A percentile compares a stretch with the other conserved stretches of the same genome.
Evolutionary conservation across 805 yeast species (phyloP).

Genomic region (Metschnikowia continentalis): DNA sequence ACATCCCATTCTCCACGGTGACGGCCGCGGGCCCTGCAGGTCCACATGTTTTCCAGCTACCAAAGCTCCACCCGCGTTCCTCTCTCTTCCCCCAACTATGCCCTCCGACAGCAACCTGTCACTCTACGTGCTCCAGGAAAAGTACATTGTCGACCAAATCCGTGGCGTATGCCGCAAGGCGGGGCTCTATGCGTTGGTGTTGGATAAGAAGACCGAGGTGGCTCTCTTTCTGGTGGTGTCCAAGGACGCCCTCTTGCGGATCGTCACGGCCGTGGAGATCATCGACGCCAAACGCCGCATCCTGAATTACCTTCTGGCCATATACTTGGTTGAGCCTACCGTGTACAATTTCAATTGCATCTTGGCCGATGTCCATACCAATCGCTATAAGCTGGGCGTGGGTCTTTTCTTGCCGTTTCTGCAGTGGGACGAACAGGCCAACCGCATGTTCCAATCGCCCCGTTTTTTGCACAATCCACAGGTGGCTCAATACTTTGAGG

Average conservation of each 20-base stretch:
- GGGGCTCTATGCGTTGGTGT: slow-evolving; percentile 39
- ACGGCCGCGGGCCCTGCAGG: background rate
- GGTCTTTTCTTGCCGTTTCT: slow-evolving; percentile 63
- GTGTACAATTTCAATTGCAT: slow-evolving; percentile 70
- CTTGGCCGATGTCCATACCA: slow-evolving; percentile 64
- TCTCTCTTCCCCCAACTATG: background rate
- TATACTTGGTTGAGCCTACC: slow-evolving; percentile 73
- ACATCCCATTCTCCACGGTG: background rate
- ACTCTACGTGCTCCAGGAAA: slow-evolving; percentile 14
- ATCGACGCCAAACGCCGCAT: slow-evolving; percentile 60
- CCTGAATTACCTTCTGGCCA: slow-evolving; percentile 66
- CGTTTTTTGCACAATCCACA: slow-evolving; percentile 29
- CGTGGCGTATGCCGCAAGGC: slow-evolving; percentile 28
- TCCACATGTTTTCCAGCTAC: background rate
- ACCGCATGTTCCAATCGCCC: slow-evolving; percentile 18
- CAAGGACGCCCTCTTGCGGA: slow-evolving; percentile 45
- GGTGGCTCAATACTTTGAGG: slow-evolving; percentile 28
- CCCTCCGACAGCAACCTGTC: slow-evolving; percentile 12
- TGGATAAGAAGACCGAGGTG: slow-evolving; percentile 53
- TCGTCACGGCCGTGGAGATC: slow-evolving; percentile 61
- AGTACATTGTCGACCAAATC: slow-evolving; percentile 22
- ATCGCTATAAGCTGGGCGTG: slow-evolving; percentile 73
- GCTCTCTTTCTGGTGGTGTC: slow-evolving; percentile 46
- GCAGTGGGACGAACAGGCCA: slow-evolving; percentile 23
- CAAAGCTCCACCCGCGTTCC: background rate